Conservation (phyloP, 306 rosid genomes). For the Phaseolus lunatus region DNA sequence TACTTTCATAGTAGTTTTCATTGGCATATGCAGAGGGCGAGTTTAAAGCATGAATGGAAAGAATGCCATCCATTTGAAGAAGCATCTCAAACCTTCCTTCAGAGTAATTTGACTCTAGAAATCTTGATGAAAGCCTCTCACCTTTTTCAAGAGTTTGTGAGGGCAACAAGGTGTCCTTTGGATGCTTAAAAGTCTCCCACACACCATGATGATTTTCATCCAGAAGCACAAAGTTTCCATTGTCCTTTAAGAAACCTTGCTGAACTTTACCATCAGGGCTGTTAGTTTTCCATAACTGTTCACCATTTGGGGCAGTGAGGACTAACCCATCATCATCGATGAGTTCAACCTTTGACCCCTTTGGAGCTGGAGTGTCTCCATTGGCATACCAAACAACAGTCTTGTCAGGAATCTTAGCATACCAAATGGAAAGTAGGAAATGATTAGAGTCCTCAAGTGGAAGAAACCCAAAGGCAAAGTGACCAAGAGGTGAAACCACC, state of each 20-base stretch:
- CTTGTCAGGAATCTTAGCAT: slow-evolving; percentile 44
- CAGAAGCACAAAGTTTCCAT: slow-evolving; percentile 56
- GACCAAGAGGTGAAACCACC: slow-evolving; percentile 60
- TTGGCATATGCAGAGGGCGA: slow-evolving; percentile 39
- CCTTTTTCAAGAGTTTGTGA: slow-evolving; percentile 44
- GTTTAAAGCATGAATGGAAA: slow-evolving; percentile 49
- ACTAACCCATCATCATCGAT: slow-evolving; percentile 43
- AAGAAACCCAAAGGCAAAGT: slow-evolving; percentile 68
- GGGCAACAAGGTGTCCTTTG: slow-evolving; percentile 61
- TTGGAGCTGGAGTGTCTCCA: slow-evolving; percentile 44
- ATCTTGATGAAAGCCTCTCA: slow-evolving; percentile 49
- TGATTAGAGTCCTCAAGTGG: neutral
- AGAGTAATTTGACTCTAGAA: slow-evolving; percentile 42
- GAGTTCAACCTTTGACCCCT: slow-evolving; percentile 57
- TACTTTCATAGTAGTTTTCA: slow-evolving; percentile 43
- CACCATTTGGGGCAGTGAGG: slow-evolving; percentile 47
- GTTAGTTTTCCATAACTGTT: slow-evolving; percentile 36
- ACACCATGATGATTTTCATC: neutral
- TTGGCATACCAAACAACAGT: slow-evolving; percentile 64
- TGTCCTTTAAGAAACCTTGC: slow-evolving; percentile 41
- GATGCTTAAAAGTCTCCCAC: slow-evolving; percentile 64
- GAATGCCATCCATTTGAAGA: slow-evolving; percentile 49
- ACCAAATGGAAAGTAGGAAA: slow-evolving; percentile 65
- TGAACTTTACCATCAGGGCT: neutral
- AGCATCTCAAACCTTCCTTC: slow-evolving; percentile 52